These are phyloP conservation scores for Termitomyces sp. DNA, from an alignment of 768 basidiomycete genomes.

Conservation along the genomic window DNA sequence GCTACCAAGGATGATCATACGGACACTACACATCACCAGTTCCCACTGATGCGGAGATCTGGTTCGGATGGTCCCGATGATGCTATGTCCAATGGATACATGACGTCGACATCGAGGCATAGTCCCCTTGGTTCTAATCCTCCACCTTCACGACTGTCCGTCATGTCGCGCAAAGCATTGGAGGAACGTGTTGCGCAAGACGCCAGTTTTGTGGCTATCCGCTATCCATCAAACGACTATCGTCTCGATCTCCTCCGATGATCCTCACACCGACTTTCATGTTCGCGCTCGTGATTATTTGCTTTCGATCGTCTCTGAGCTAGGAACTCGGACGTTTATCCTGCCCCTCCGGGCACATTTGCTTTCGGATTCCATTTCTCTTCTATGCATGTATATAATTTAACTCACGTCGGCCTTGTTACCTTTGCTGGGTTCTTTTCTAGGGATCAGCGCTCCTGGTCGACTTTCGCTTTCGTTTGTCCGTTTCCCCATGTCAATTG, in stretches of 20 bases:
- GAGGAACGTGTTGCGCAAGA: conserved; percentile 85
- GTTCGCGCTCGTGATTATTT: not conserved
- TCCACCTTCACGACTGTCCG: conserved; percentile 51
- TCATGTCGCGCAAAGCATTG: conserved; percentile 65
- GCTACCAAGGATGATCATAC: conserved; percentile 30
- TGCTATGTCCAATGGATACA: conserved; percentile 38
- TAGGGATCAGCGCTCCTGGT: not conserved
- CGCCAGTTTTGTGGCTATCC: conserved; percentile 80
- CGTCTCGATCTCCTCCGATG: conserved; percentile 58
- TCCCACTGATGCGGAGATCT: conserved; percentile 44
- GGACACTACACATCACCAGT: conserved; percentile 35
- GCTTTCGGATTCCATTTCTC: conserved; percentile 1
- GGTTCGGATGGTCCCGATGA: conserved; percentile 51
- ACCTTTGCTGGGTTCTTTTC: not conserved
- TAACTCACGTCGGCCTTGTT: not conserved
- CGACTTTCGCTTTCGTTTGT: conserved; percentile 2
- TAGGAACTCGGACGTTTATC: not conserved
- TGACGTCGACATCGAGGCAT: conserved; percentile 48
- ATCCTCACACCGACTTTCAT: conserved; percentile 2
- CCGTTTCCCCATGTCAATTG: conserved; percentile 11
- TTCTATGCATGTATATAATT: not conserved
- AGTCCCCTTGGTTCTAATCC: conserved; percentile 40
- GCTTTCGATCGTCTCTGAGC: not conserved
- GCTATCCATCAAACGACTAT: conserved; percentile 80
- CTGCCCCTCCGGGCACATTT: not conserved